These are phyloP conservation scores for Discostella stelligera DNA, from an alignment of 352 stramenopile genomes.

Conservation along the genomic window DNA sequence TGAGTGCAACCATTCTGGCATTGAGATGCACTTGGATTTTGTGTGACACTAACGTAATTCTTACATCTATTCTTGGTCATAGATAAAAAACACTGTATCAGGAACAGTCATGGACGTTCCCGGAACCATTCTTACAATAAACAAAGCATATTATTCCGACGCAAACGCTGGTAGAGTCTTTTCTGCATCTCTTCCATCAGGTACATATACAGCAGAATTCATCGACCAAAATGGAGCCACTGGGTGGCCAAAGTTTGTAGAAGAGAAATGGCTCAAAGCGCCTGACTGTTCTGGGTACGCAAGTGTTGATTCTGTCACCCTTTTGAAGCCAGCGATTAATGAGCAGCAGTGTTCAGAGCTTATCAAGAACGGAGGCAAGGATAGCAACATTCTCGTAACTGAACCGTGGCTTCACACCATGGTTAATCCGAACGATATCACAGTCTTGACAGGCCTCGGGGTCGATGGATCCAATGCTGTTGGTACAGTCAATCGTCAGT, in stretches of 20 bases:
- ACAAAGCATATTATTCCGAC: slow-evolving; percentile 18
- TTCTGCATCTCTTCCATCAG: slow-evolving; percentile 45
- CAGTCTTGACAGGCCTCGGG: slow-evolving; percentile 24
- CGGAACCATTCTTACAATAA: slow-evolving; percentile 17
- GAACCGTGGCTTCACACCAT: slow-evolving; percentile 43
- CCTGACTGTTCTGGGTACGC: slow-evolving; percentile 46
- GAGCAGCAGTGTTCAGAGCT: slow-evolving; percentile 32
- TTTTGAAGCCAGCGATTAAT: slow-evolving; percentile 42
- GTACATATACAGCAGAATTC: slow-evolving; percentile 49
- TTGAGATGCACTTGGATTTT: background rate
- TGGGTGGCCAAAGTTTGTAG: slow-evolving; percentile 45
- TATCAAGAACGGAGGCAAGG: slow-evolving; percentile 36
- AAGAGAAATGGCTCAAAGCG: slow-evolving; percentile 45
- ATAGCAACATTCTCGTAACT: slow-evolving; percentile 7
- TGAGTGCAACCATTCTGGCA: slow-evolving; percentile 13
- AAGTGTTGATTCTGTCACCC: slow-evolving; percentile 26
- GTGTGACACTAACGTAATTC: background rate
- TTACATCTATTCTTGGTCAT: slow-evolving; percentile 1
- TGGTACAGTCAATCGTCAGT: slow-evolving; percentile 22
- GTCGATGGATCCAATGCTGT: slow-evolving; percentile 45
- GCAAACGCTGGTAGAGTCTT: slow-evolving; percentile 28
- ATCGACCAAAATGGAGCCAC: slow-evolving; percentile 39
- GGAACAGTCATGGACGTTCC: slow-evolving; percentile 23
- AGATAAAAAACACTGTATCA: slow-evolving; percentile 29
- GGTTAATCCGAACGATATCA: slow-evolving; percentile 6